These are phyloP conservation scores for Comarum palustre DNA, from an alignment of 306 rosid species.

Conservation along the genomic window DNA sequence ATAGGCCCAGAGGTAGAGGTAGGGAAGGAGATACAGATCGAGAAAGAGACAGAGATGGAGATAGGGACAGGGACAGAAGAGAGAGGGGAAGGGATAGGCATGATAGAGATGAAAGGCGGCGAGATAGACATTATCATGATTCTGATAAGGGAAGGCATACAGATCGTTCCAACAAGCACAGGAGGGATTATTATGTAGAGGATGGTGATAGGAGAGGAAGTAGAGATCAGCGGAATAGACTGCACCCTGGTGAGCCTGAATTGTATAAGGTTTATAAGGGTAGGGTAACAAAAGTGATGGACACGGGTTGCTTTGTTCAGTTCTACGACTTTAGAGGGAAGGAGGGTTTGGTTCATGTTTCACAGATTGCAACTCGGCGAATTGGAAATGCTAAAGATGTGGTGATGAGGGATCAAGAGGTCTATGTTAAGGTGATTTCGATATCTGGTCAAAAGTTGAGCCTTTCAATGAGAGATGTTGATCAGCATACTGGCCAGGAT, in stretches of 20 bases:
- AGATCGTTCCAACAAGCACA: slow-evolving; percentile 28
- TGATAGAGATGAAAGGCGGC: slow-evolving; percentile 33
- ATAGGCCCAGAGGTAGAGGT: slow-evolving; percentile 34
- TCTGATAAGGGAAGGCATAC: slow-evolving; percentile 35
- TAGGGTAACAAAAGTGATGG: slow-evolving; percentile 77
- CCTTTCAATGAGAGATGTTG: slow-evolving; percentile 85
- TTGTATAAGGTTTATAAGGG: slow-evolving; percentile 72
- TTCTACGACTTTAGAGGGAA: slow-evolving; percentile 67
- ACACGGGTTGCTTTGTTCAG: slow-evolving; percentile 80
- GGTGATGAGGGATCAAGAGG: slow-evolving; percentile 79
- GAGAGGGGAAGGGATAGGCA: slow-evolving; percentile 27
- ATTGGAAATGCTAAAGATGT: slow-evolving; percentile 75
- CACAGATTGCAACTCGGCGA: slow-evolving; percentile 76
- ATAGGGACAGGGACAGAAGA: slow-evolving; percentile 12
- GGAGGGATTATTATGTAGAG: slow-evolving; percentile 34
- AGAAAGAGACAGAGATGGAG: background rate
- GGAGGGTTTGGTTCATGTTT: slow-evolving; percentile 86
- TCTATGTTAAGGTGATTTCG: slow-evolving; percentile 71
- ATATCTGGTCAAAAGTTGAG: slow-evolving; percentile 79
- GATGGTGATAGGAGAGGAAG: slow-evolving; percentile 30
- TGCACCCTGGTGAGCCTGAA: slow-evolving; percentile 52
- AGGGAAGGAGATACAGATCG: slow-evolving; percentile 30
- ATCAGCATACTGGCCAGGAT: slow-evolving; percentile 72
- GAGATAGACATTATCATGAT: slow-evolving; percentile 25
- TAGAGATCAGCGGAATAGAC: slow-evolving; percentile 31